Percentiles rank a stretch among this genome's conserved stretches.
These are phyloP conservation scores for Bauhinia variegata DNA, from an alignment of 306 rosid species.

Conservation along the genomic window DNA sequence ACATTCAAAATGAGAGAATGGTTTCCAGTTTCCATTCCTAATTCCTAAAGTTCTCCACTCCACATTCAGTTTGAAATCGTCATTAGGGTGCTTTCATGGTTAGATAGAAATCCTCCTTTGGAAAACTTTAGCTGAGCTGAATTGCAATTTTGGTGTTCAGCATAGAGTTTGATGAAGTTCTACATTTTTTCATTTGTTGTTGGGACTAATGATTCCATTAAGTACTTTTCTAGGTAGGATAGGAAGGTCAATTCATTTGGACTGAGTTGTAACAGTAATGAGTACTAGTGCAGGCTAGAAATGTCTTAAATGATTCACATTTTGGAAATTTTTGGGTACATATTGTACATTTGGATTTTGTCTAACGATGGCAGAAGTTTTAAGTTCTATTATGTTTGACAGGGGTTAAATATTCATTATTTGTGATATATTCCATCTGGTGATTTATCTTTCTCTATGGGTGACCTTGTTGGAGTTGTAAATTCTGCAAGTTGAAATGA, in stretches of 20 bases:
- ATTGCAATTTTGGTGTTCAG: conserved; percentile 64
- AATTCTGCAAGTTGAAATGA: no score
- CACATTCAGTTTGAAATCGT: conserved; percentile 45
- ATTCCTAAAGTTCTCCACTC: conserved; percentile 35
- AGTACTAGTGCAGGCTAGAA: conserved; percentile 40
- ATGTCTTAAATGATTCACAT: conserved; percentile 26
- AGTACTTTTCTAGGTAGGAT: conserved; percentile 44
- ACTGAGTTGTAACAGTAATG: conserved; percentile 47
- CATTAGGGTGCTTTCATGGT: conserved; percentile 41
- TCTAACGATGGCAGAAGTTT: background rate
- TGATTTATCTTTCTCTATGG: no score
- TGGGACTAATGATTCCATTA: conserved; percentile 37
- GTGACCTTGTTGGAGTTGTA: no score
- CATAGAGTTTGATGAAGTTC: conserved; percentile 47
- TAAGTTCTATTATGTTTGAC: background rate
- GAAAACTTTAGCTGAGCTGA: conserved; percentile 51
- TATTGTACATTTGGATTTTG: conserved; percentile 20
- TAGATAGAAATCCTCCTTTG: conserved; percentile 42
- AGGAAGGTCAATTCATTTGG: conserved; percentile 55
- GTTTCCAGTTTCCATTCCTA: conserved; percentile 53
- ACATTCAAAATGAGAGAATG: conserved; percentile 51
- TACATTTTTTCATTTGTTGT: conserved; percentile 47
- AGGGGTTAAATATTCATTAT: background rate
- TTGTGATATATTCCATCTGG: no score
- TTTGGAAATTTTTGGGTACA: conserved; percentile 34